Evolutionary conservation across 257 asterid species (phyloP).

Genomic region (Solanum pennellii): DNA sequence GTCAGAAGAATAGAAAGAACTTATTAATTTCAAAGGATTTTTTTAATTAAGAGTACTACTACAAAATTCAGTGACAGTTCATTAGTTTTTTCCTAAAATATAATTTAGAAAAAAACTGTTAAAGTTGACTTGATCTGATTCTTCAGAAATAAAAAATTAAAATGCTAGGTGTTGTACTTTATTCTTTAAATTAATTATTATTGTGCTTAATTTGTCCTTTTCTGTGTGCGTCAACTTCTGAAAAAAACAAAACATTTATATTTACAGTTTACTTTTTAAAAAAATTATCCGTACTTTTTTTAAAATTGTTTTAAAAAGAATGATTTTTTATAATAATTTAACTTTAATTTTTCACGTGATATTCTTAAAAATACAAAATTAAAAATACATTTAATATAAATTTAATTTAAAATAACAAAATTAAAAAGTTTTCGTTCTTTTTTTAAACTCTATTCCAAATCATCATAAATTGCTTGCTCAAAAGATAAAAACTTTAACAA

Average conservation of each 20-base stretch:
- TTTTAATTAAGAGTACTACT: not conserved
- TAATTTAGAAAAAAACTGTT: not conserved
- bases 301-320: too few relatives aligned
- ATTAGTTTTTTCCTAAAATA: not conserved
- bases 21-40: not conserved
- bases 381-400: too few relatives aligned
- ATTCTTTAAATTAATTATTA: not conserved
- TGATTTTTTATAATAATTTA: too few relatives aligned
- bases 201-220: not conserved
- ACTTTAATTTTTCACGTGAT: too few relatives aligned
- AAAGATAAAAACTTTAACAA: too few relatives aligned
- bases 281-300: too few relatives aligned
- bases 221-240: not conserved
- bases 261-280: not conserved
- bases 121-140: not conserved
- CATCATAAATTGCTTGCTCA: too few relatives aligned
- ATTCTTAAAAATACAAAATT: too few relatives aligned
- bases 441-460: too few relatives aligned
- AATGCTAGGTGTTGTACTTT: not conserved
- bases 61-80: not conserved
- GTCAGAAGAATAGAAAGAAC: not conserved
- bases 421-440: too few relatives aligned
- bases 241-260: not conserved
- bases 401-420: too few relatives aligned
- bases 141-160: not conserved